Percentiles rank a stretch among this genome's conserved stretches.
phyloP scores from a whole-genome alignment of 164 flowering plant species.

The Echeveria elegans region DNA sequence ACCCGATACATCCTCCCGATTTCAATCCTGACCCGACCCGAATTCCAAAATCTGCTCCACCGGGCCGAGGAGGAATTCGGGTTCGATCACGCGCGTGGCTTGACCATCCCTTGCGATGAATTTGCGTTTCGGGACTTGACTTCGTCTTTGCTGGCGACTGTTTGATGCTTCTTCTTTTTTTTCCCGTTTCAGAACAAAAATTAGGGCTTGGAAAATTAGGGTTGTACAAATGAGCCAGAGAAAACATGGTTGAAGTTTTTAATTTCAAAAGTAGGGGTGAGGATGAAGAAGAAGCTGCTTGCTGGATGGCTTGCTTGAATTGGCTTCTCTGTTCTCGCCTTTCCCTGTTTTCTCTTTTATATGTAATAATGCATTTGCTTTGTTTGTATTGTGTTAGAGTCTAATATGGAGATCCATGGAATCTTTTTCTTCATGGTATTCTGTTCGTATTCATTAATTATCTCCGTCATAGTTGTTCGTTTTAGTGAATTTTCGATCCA shows the following conservation, averaged over 20 bases:
- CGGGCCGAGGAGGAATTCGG: constrained; percentile 10
- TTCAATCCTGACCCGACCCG: constrained; percentile 6
- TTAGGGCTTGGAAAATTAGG: background rate
- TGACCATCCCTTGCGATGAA: constrained; percentile 9
- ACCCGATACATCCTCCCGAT: constrained; percentile 6
- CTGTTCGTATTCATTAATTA: background rate
- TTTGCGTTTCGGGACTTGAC: constrained; percentile 2
- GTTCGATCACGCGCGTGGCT: constrained; percentile 4
- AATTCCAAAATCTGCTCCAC: background rate
- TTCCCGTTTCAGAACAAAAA: too few relatives aligned
- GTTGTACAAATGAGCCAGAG: background rate
- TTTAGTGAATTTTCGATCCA: too few relatives aligned
- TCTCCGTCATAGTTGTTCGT: background rate
- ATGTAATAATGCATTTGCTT: background rate
- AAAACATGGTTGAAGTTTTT: background rate
- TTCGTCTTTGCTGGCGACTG: background rate
- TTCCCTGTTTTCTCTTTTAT: constrained; percentile 3
- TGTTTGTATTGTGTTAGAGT: background rate
- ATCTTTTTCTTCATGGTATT: constrained; percentile 1
- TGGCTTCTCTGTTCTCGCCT: constrained; percentile 7
- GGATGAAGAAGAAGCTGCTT: background rate
- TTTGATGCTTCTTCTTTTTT: background rate
- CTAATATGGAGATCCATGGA: background rate
- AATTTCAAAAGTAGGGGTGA: background rate
- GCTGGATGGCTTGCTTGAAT: background rate